Conservation (phyloP, 805 yeast species). For the Zygotorulaspora chibaensis region DNA sequence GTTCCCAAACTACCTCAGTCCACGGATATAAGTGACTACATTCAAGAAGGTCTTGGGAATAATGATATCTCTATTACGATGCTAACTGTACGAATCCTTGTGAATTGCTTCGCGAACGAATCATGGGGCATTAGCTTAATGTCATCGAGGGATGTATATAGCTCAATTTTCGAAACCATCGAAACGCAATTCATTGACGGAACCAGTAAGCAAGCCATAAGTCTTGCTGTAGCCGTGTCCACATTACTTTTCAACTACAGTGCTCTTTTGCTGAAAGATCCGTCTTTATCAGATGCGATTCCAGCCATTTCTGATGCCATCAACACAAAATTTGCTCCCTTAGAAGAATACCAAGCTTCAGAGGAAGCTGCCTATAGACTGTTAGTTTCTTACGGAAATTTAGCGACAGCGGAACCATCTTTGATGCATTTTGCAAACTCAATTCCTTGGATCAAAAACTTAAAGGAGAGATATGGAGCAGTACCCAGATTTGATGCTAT, state of each 20-base stretch:
- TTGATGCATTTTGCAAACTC: conserved; percentile 31
- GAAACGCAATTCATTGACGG: conserved; percentile 24
- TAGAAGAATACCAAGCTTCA: conserved; percentile 35
- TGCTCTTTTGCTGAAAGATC: conserved; percentile 35
- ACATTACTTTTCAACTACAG: conserved; percentile 50
- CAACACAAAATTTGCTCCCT: conserved; percentile 27
- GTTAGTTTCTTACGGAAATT: conserved; percentile 59
- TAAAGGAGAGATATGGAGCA: conserved; percentile 19
- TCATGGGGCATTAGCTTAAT: conserved; percentile 46
- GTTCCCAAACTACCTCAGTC: conserved; percentile 41
- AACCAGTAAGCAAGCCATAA: conserved; percentile 28
- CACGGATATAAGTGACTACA: conserved; percentile 37
- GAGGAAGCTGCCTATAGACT: conserved; percentile 69
- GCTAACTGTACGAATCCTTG: conserved; percentile 54
- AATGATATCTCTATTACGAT: conserved; percentile 34
- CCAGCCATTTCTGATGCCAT: conserved; percentile 32
- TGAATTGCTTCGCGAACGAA: conserved; percentile 47
- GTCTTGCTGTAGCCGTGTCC: conserved; percentile 41
- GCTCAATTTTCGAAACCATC: conserved; percentile 39
- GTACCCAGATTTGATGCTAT: conserved; percentile 26
- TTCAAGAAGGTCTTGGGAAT: conserved; percentile 40
- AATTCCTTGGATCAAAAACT: conserved; percentile 28
- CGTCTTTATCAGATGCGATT: conserved; percentile 26
- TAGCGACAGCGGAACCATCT: conserved; percentile 36
- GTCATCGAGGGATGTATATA: conserved; percentile 34